Conservation (phyloP, 2,329 filamentous ascomycete genomes). For the Calycina marina region DNA sequence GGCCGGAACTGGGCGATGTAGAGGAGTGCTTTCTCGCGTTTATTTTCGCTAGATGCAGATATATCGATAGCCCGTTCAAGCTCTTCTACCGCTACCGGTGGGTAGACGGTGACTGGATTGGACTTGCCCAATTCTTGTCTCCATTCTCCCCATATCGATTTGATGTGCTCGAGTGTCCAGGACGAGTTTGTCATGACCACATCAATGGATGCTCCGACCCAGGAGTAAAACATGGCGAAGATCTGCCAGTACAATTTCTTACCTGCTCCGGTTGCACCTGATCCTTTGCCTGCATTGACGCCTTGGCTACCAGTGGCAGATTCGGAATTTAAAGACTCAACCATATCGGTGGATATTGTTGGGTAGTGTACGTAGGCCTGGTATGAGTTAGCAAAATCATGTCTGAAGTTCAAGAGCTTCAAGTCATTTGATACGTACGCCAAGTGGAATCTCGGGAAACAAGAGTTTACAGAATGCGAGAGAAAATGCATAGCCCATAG, state of each 20-base stretch:
- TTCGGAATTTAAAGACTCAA: slow-evolving; percentile 59
- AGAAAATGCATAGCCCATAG: slow-evolving; percentile 93
- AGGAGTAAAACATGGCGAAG: slow-evolving; percentile 72
- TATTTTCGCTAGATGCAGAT: slow-evolving; percentile 50
- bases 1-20: slow-evolving; percentile 97
- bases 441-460: slow-evolving; percentile 69
- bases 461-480: slow-evolving; percentile 70
- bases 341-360: slow-evolving; percentile 96
- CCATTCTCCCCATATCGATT: slow-evolving; percentile 59
- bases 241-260: slow-evolving; percentile 79
- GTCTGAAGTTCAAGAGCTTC: too few species aligned
- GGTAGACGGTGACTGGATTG: slow-evolving; percentile 64
- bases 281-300: slow-evolving; percentile 71
- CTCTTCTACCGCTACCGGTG: slow-evolving; percentile 80
- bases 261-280: slow-evolving; percentile 49
- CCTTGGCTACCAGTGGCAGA: slow-evolving; percentile 47
- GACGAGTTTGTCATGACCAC: slow-evolving; percentile 95
- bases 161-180: slow-evolving; percentile 82
- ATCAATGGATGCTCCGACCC: slow-evolving; percentile 71
- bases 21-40: slow-evolving; percentile 58
- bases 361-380: slow-evolving; percentile 93
- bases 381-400: too few species aligned
- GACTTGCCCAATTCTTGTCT: slow-evolving; percentile 29
- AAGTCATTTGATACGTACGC: too few species aligned
- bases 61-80: slow-evolving; percentile 63